Conservation (phyloP, 208 protist species). For the Leishmania mexicana region DNA sequence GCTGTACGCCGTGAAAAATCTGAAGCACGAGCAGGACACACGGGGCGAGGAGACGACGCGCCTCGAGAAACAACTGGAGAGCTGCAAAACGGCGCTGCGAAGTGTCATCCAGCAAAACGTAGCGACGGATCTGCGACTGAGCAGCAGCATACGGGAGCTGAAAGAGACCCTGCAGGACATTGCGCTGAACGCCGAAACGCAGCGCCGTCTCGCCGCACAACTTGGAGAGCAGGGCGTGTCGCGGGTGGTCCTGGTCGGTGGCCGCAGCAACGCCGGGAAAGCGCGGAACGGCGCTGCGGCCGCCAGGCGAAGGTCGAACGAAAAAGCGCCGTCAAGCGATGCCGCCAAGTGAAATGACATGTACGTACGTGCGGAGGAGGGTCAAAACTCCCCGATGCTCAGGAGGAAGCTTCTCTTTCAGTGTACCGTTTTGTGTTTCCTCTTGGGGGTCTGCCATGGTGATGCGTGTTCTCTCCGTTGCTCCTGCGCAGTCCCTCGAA, state of each 20-base stretch:
- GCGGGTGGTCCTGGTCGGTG: constrained; percentile 36
- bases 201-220: constrained; percentile 32
- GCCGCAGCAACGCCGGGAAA: neutral
- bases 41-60: constrained; percentile 19
- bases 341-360: constrained; percentile 1
- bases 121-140: constrained; percentile 33
- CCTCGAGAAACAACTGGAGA: constrained; percentile 31
- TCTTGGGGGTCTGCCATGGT: neutral
- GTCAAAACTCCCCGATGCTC: neutral
- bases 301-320: constrained; percentile 5
- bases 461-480: neutral
- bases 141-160: constrained; percentile 49
- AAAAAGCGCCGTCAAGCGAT: constrained; percentile 4
- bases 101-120: constrained; percentile 48
- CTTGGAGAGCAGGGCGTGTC: constrained; percentile 38
- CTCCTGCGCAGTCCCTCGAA: neutral
- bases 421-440: neutral
- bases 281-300: neutral
- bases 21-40: constrained; percentile 35
- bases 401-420: neutral
- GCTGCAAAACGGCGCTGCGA: constrained; percentile 33
- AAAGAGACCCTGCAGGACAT: constrained; percentile 70
- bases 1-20: constrained; percentile 26
- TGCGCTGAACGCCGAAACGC: constrained; percentile 53
- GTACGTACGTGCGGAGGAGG: too few species aligned